Evolutionary conservation across 805 yeast species (phyloP).

Genomic region (Hanseniaspora meyeri): DNA sequence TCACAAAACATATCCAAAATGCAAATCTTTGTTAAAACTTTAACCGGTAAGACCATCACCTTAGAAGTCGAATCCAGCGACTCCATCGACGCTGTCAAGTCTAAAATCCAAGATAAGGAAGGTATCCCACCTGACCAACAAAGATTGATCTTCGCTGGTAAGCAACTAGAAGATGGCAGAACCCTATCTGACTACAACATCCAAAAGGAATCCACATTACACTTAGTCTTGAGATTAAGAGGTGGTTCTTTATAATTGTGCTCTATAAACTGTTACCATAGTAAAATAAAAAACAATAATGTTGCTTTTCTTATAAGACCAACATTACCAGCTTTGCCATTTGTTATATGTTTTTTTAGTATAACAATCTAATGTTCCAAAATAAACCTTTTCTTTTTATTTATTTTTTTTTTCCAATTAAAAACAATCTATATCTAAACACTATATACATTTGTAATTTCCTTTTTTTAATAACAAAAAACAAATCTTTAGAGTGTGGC

Average conservation of each 20-base stretch:
- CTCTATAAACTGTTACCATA: constrained; percentile 16
- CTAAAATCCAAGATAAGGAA: constrained; percentile 60
- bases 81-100: constrained; percentile 85
- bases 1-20: constrained; percentile 36
- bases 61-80: constrained; percentile 90
- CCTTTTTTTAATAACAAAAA: neutral
- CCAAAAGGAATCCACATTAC: constrained; percentile 59
- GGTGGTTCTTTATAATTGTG: constrained; percentile 37
- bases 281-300: constrained; percentile 17
- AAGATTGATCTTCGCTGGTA: constrained; percentile 59
- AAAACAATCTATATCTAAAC: neutral
- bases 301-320: too few species aligned
- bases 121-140: constrained; percentile 67
- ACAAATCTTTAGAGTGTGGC: too few species aligned
- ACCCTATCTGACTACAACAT: constrained; percentile 61
- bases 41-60: constrained; percentile 95
- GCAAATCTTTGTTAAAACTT: constrained; percentile 94
- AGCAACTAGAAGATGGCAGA: constrained; percentile 61
- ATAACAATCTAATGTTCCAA: neutral
- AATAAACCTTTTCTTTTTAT: neutral
- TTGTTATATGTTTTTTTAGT: neutral
- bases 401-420: neutral
- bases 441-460: neutral
- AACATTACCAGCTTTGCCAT: neutral
- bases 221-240: constrained; percentile 60